These are phyloP conservation scores for Zymoseptoria pseudotritici DNA, from an alignment of 2,329 filamentous ascomycete species.

Conservation along the genomic window DNA sequence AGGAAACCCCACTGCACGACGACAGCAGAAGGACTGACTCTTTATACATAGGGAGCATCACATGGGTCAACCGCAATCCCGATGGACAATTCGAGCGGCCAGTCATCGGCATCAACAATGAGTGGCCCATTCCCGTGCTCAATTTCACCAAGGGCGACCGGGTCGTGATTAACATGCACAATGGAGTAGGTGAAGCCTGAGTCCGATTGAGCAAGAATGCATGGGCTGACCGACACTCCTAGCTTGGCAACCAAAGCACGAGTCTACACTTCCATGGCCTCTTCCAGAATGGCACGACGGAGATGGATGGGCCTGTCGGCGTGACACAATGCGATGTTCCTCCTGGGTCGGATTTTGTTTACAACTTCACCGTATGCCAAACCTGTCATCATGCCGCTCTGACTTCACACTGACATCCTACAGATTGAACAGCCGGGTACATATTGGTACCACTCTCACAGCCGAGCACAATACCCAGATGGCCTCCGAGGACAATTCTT, in stretches of 20 bases:
- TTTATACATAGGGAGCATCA: constrained; percentile 12
- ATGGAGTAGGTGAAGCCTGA: constrained; percentile 36
- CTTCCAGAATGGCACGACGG: constrained; percentile 66
- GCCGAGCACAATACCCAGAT: constrained; percentile 58
- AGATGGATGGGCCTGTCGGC: constrained; percentile 65
- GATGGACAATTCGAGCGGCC: constrained; percentile 45
- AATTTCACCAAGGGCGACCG: constrained; percentile 67
- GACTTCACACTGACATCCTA: not conserved
- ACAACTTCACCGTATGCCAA: constrained; percentile 54
- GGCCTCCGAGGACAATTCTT: constrained; percentile 61
- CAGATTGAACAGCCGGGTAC: constrained; percentile 44
- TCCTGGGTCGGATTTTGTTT: constrained; percentile 56
- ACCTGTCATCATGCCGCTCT: not conserved
- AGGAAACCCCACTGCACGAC: not conserved
- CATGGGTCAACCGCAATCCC: constrained; percentile 49
- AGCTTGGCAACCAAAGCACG: constrained; percentile 55
- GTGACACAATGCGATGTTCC: constrained; percentile 62
- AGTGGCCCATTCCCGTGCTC: constrained; percentile 67
- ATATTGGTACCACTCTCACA: constrained; percentile 62
- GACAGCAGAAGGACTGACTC: not conserved
- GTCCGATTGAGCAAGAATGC: not conserved
- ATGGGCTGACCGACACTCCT: not conserved
- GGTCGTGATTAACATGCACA: constrained; percentile 61
- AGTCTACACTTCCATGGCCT: constrained; percentile 72
- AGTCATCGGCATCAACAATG: constrained; percentile 62